Evolutionary conservation across 2,329 filamentous ascomycete species (phyloP).

Genomic region (Aspergillus hiratsukae): DNA sequence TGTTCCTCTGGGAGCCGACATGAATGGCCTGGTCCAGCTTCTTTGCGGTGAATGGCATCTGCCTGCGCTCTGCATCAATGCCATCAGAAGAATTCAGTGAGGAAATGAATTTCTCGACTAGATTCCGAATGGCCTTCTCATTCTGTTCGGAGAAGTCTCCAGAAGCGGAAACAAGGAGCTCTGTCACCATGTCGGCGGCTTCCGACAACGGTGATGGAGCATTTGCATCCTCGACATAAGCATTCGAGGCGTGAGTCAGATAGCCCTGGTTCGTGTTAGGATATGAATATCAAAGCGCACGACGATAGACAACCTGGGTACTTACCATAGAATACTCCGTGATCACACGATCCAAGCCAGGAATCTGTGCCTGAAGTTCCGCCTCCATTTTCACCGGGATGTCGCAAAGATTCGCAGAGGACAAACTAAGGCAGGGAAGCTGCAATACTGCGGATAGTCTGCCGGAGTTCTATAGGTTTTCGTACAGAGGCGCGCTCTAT

Average conservation of each 20-base stretch:
- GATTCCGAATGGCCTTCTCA: conserved; percentile 70
- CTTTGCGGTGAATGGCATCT: conserved; percentile 70
- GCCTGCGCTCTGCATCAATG: conserved; percentile 59
- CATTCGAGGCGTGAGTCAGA: conserved; percentile 83
- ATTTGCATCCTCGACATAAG: conserved; percentile 68
- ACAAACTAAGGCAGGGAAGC: neutral
- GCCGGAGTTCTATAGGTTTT: neutral
- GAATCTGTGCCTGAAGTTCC: conserved; percentile 78
- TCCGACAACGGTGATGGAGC: conserved; percentile 75
- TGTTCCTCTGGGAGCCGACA: conserved; percentile 88
- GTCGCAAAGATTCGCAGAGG: neutral
- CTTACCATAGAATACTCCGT: conserved; percentile 78
- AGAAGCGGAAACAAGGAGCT: conserved; percentile 87
- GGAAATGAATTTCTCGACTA: conserved; percentile 86
- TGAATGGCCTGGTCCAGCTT: conserved; percentile 92
- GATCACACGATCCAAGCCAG: conserved; percentile 80
- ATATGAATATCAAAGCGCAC: conserved; percentile 3
- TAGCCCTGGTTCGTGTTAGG: conserved; percentile 57
- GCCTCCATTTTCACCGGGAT: conserved; percentile 62
- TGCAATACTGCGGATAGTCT: neutral
- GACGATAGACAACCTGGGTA: conserved; percentile 6
- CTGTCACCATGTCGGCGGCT: conserved; percentile 78
- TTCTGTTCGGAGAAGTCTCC: conserved; percentile 69
- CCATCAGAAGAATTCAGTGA: conserved; percentile 72
- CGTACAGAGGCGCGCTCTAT: neutral